phyloP scores from a whole-genome alignment of 2,329 filamentous ascomycete genomes.

The Ceratocystis alfenasii region DNA sequence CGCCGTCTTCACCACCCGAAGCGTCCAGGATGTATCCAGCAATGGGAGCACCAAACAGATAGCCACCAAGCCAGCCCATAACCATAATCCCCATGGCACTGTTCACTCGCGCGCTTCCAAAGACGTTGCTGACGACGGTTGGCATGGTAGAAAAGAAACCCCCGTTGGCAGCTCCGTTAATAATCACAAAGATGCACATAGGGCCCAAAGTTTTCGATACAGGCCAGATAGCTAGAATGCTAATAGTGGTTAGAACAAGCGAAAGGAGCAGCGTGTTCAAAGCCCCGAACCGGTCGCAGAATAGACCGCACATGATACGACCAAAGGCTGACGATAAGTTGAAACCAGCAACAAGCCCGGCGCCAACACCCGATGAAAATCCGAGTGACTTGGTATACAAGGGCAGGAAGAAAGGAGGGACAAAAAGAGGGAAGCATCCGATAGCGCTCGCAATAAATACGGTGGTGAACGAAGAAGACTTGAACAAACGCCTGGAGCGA shows the following conservation, averaged over 20 bases:
- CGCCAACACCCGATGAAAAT: slow-evolving; percentile 40
- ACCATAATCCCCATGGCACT: slow-evolving; percentile 52
- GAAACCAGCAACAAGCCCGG: slow-evolving; percentile 48
- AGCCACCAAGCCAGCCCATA: slow-evolving; percentile 49
- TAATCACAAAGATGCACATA: slow-evolving; percentile 43
- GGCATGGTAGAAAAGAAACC: slow-evolving; percentile 54
- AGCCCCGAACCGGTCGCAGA: slow-evolving; percentile 43
- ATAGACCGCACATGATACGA: slow-evolving; percentile 41
- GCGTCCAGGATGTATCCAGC: slow-evolving; percentile 47
- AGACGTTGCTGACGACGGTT: slow-evolving; percentile 48
- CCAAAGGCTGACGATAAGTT: slow-evolving; percentile 49
- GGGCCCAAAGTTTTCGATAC: slow-evolving; percentile 43
- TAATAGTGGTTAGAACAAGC: slow-evolving; percentile 41
- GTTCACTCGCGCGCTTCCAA: slow-evolving; percentile 42
- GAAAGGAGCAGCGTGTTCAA: slow-evolving; percentile 44
- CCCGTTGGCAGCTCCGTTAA: slow-evolving; percentile 50
- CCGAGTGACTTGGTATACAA: slow-evolving; percentile 45
- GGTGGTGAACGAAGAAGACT: slow-evolving; percentile 38
- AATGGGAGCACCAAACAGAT: slow-evolving; percentile 49
- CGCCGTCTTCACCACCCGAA: slow-evolving; percentile 39
- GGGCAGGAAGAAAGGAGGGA: slow-evolving; percentile 50
- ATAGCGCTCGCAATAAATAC: slow-evolving; percentile 44
- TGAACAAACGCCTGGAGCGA: slow-evolving; percentile 37
- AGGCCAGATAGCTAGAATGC: slow-evolving; percentile 51
- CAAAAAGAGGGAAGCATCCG: slow-evolving; percentile 48